A percentile compares a stretch with the other conserved stretches of the same genome.
phyloP scores from a whole-genome alignment of 352 stramenopile species.

The Phytopythium chamaehyphon region DNA sequence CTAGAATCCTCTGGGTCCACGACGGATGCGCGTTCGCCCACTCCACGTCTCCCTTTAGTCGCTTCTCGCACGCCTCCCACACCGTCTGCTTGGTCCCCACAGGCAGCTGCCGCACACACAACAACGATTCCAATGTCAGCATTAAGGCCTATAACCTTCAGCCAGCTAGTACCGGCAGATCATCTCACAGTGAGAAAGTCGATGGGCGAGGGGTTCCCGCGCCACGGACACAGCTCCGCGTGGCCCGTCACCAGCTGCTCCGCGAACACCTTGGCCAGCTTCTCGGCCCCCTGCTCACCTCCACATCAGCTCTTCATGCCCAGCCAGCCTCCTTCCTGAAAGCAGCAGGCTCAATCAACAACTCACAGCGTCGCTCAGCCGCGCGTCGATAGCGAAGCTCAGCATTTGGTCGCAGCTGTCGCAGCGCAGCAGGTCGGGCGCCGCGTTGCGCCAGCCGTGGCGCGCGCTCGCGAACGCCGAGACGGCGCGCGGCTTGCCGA shows the following conservation, averaged over 20 bases:
- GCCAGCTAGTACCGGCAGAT: too few species aligned
- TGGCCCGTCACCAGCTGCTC: slow-evolving; percentile 35
- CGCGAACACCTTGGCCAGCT: slow-evolving; percentile 37
- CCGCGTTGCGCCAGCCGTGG: slow-evolving; percentile 47
- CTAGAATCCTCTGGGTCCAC: slow-evolving; percentile 14
- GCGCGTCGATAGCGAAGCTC: slow-evolving; percentile 48
- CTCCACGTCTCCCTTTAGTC: slow-evolving; percentile 8
- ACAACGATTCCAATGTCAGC: not conserved
- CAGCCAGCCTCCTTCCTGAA: not conserved
- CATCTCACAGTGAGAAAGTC: slow-evolving; percentile 42
- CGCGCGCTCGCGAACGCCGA: slow-evolving; percentile 42
- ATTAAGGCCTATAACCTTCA: not conserved
- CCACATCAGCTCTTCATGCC: not conserved
- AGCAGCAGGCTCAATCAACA: not conserved
- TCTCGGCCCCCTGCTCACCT: slow-evolving; percentile 16
- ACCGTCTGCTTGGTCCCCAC: slow-evolving; percentile 27
- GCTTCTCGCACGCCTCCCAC: slow-evolving; percentile 20
- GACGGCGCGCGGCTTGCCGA: slow-evolving; percentile 51
- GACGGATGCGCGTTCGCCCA: slow-evolving; percentile 11
- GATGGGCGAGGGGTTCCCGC: slow-evolving; percentile 45
- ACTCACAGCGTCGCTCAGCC: slow-evolving; percentile 29
- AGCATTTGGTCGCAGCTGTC: slow-evolving; percentile 39
- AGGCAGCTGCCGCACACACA: slow-evolving; percentile 20
- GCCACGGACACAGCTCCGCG: slow-evolving; percentile 49
- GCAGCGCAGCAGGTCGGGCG: slow-evolving; percentile 31